phyloP scores from a whole-genome alignment of 164 flowering plant species.

The Litsea cubeba region DNA sequence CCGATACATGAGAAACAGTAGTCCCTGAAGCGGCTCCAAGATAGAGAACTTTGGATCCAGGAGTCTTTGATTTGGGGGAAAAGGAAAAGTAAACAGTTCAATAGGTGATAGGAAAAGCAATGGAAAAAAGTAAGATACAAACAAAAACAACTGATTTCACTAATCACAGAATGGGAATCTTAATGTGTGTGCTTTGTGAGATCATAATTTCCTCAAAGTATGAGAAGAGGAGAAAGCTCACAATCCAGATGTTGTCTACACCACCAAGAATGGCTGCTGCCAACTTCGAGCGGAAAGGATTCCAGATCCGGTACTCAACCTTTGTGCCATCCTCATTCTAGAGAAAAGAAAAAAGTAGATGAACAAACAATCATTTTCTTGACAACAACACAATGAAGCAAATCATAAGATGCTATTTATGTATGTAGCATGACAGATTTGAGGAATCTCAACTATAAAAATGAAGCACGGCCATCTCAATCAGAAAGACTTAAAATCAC shows the following conservation, averaged over 20 bases:
- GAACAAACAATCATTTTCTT: background rate
- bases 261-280: constrained; percentile 94
- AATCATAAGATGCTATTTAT: no score
- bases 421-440: no score
- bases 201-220: background rate
- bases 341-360: background rate
- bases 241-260: constrained; percentile 86
- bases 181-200: background rate
- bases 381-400: no score
- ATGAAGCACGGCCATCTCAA: no score
- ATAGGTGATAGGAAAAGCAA: background rate
- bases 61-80: constrained; percentile 37
- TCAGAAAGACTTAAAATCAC: no score
- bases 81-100: background rate
- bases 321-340: constrained; percentile 93
- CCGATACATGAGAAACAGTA: constrained; percentile 96
- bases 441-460: no score
- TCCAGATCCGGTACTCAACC: constrained; percentile 89
- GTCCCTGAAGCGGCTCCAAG: constrained; percentile 99
- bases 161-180: no score
- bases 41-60: constrained; percentile 82
- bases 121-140: no score
- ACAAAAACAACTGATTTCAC: background rate
- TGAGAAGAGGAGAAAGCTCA: constrained; percentile 26
- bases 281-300: constrained; percentile 93